Conservation (phyloP, 352 stramenopile species). For the Phytophthora sansomeana region DNA sequence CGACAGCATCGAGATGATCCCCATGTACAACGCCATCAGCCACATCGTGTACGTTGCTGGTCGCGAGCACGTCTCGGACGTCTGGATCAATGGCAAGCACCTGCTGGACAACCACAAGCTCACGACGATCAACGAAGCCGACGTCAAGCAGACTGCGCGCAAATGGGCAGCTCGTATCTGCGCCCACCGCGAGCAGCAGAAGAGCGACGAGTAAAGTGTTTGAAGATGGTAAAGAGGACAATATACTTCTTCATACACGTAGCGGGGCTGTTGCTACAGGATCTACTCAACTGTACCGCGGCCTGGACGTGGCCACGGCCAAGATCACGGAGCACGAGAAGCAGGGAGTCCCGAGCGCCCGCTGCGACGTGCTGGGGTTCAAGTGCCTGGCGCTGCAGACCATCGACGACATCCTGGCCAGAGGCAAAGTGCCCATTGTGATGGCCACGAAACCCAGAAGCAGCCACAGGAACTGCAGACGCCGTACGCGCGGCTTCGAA, state of each 20-base stretch:
- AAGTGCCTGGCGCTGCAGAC: conserved; percentile 70
- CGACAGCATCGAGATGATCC: conserved; percentile 87
- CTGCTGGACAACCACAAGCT: conserved; percentile 76
- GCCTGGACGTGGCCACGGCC: conserved; percentile 89
- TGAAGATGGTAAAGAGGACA: neutral
- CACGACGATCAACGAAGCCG: conserved; percentile 71
- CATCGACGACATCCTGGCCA: conserved; percentile 86
- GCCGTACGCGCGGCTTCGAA: conserved; percentile 61
- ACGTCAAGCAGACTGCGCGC: conserved; percentile 68
- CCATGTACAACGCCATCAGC: conserved; percentile 89
- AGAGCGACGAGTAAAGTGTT: conserved; percentile 31
- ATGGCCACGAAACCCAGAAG: conserved; percentile 58
- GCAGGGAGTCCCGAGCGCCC: conserved; percentile 76
- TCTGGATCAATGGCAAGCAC: conserved; percentile 90
- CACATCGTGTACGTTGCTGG: conserved; percentile 89
- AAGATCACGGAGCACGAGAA: conserved; percentile 89
- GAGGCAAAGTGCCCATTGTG: conserved; percentile 92
- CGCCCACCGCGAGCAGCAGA: conserved; percentile 64
- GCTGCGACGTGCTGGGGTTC: conserved; percentile 88
- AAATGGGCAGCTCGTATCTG: conserved; percentile 69
- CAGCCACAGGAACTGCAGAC: conserved; percentile 38
- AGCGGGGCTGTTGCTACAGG: neutral
- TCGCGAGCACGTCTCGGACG: conserved; percentile 89
- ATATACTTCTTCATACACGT: neutral
- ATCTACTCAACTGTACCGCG: conserved; percentile 69